Evolutionary conservation across 306 rosid genomes (phyloP).

Genomic region (Alnus glutinosa): DNA sequence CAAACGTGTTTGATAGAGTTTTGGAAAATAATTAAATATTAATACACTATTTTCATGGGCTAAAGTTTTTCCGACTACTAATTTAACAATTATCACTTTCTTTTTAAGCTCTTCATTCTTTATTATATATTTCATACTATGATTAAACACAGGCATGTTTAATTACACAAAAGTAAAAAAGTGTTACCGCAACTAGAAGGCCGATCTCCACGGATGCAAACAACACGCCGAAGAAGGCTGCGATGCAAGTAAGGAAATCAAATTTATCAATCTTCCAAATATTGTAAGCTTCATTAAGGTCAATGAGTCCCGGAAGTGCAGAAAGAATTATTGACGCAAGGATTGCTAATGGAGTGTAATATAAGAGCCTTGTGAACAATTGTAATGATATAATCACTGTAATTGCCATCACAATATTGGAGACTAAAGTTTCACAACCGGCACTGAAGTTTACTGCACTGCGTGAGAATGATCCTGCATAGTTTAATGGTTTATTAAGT

Average conservation of each 20-base stretch:
- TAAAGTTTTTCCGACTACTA: no score
- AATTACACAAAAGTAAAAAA: background rate
- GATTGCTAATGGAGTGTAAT: conserved; percentile 76
- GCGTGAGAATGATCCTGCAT: conserved; percentile 76
- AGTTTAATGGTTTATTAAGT: background rate
- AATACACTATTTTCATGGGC: no score
- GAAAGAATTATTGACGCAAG: conserved; percentile 77
- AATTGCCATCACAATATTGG: conserved; percentile 75
- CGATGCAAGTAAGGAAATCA: conserved; percentile 68
- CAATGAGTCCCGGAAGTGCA: conserved; percentile 79
- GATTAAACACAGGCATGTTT: no score
- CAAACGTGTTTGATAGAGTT: no score
- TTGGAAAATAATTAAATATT: no score
- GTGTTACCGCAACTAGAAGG: conserved; percentile 65
- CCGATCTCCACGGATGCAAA: conserved; percentile 78
- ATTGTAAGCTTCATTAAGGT: conserved; percentile 48
- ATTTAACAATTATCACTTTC: no score
- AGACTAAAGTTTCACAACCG: conserved; percentile 65
- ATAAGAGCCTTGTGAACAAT: conserved; percentile 62
- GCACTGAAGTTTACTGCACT: conserved; percentile 80
- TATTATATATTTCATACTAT: no score
- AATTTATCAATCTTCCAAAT: conserved; percentile 84
- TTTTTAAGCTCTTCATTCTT: no score
- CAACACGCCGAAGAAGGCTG: conserved; percentile 76
- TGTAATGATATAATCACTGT: conserved; percentile 66